Evolutionary conservation across 1,284 basidiomycete genomes (phyloP), one percentile per base, ranked within the genome.

Genomic region (Cutaneotrichosporon sp.): DNA sequence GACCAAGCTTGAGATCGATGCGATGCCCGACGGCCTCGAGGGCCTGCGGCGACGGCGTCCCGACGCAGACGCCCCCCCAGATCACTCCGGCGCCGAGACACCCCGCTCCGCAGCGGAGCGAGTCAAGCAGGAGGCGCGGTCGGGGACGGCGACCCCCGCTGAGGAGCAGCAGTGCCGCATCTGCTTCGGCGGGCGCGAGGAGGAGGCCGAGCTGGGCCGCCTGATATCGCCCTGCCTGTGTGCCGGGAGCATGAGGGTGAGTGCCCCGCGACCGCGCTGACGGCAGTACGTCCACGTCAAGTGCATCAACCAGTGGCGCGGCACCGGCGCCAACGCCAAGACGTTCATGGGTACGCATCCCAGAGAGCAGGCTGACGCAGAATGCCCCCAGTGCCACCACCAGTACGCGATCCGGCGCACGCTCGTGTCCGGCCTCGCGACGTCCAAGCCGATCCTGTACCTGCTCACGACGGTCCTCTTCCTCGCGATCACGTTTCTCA

Each of bases 211-310:
- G 10, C 29, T 75, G 43, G 78, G 78, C 2, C 69, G 73, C 18
- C 58, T 80, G 66, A 79, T 80, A 54, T 73, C 71, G 16, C 78
- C 78, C n/a, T 80, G 78, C 64, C 64, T 80, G 6, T 80, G 78
- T 59, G 58, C 72, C 10, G 78, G 78, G 1, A 74, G 69, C 42
- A 76, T 80, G 73, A 62, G 78, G 24, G 75, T 77, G 67, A 72
- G 74, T 75, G 2, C 46, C 2, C 22, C 27, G n/a, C 20, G 18
- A 1, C 10, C 18, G 33, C 22, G 14, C 43, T 29, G 11, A 56
- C 53, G 14, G 10, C 38, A 54, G 55, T 58, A 59, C 53, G 42
- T 50, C 8, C 42, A 56, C 52, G 78, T 79, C 31, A 62, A 69
- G 43, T 80, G 78, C 54, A 71, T 80, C 51, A 77, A 77, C 52